These are phyloP conservation scores for Zostera marina DNA, from an alignment of 116 monocot genomes.

Conservation along the genomic window DNA sequence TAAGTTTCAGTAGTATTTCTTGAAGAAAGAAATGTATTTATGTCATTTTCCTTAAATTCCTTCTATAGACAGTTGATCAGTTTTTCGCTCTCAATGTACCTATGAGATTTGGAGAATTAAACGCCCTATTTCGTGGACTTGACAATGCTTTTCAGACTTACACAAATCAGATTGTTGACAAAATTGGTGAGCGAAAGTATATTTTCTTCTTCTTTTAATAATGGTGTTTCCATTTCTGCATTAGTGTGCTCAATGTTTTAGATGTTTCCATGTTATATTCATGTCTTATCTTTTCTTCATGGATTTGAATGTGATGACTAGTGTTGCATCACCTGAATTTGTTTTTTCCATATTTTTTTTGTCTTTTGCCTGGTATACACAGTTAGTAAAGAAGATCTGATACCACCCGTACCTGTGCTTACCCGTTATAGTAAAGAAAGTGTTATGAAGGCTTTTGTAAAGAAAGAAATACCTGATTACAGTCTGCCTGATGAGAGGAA, in stretches of 20 bases:
- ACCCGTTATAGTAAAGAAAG: constrained; percentile 76
- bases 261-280: neutral
- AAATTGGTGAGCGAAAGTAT: constrained; percentile 35
- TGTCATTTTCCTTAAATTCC: neutral
- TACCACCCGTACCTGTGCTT: constrained; percentile 77
- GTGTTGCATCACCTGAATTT: neutral
- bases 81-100: constrained; percentile 92
- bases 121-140: constrained; percentile 60
- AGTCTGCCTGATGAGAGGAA: constrained; percentile 42
- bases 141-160: constrained; percentile 91
- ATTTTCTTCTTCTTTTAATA: neutral
- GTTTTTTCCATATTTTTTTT: neutral
- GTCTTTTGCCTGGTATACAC: constrained; percentile 12
- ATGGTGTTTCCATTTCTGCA: neutral
- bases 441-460: constrained; percentile 68
- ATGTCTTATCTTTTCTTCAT: neutral
- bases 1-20: neutral
- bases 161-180: constrained; percentile 41
- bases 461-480: constrained; percentile 48
- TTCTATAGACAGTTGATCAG: constrained; percentile 77
- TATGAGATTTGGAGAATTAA: constrained; percentile 68
- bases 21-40: neutral
- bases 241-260: neutral
- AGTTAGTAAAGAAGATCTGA: constrained; percentile 73
- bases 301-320: neutral